Percentiles rank a stretch among this genome's conserved stretches.
These are phyloP conservation scores for Syzygium aromaticum DNA, from an alignment of 345 rosid species.

Conservation along the genomic window DNA sequence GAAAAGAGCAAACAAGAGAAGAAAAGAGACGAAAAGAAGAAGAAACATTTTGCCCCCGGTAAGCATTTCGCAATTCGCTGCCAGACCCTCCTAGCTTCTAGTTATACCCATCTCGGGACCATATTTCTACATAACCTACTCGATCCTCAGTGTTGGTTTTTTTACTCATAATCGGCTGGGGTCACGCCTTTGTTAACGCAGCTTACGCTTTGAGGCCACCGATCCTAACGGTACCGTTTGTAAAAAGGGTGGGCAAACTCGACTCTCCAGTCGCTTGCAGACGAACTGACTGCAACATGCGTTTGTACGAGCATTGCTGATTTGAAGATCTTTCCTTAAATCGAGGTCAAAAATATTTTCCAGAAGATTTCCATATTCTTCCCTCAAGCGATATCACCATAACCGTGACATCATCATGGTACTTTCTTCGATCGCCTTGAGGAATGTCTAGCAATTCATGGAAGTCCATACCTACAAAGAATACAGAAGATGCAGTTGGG, in stretches of 20 bases:
- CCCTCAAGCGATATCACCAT: conserved; percentile 96
- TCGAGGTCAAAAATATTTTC: conserved; percentile 59
- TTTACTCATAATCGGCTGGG: background rate
- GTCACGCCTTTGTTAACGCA: background rate
- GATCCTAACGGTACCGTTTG: background rate
- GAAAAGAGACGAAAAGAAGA: background rate
- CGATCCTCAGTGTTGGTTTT: background rate
- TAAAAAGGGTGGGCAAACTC: background rate
- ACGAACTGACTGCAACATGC: background rate
- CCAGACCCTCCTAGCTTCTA: background rate
- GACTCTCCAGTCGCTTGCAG: background rate
- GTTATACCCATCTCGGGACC: background rate
- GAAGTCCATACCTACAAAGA: conserved; percentile 70
- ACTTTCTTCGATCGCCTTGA: conserved; percentile 93
- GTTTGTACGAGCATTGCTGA: background rate
- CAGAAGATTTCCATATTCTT: conserved; percentile 99
- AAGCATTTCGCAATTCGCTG: background rate
- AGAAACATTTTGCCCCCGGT: background rate
- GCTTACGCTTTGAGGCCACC: background rate
- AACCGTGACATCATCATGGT: conserved; percentile 93
- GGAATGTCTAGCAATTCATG: conserved; percentile 92
- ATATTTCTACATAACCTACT: background rate
- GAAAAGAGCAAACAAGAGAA: background rate
- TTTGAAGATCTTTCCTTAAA: background rate
- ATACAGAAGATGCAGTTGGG: background rate